These are phyloP conservation scores for Rubia balearica DNA, from an alignment of 305 asterid species.

Conservation along the genomic window DNA sequence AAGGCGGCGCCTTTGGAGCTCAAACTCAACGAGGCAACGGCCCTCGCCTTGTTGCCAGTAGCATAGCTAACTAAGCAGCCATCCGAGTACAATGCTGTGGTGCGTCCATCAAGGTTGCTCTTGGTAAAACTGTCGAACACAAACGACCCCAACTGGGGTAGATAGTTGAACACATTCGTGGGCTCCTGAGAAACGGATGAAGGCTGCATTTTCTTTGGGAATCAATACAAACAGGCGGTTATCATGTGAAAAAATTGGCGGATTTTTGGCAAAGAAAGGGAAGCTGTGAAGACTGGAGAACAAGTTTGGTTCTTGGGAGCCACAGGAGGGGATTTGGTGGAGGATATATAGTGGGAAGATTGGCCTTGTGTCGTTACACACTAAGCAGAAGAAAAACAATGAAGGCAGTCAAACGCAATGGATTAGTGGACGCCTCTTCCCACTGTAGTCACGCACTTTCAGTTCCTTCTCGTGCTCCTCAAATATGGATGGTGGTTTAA, in stretches of 20 bases:
- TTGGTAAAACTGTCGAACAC: constrained; percentile 35
- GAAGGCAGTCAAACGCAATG: not conserved
- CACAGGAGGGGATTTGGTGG: constrained; percentile 47
- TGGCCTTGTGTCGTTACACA: not conserved
- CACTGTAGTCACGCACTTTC: not conserved
- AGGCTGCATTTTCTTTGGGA: constrained; percentile 45
- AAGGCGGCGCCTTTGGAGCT: constrained; percentile 50
- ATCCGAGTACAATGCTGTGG: constrained; percentile 43
- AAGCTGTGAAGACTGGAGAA: constrained; percentile 1
- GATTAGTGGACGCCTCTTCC: constrained; percentile 1
- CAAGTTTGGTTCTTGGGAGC: constrained; percentile 18
- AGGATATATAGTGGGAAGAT: constrained; percentile 11
- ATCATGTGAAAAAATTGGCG: constrained; percentile 8
- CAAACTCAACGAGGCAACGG: constrained; percentile 54
- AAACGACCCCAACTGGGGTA: constrained; percentile 47
- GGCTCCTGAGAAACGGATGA: constrained; percentile 69
- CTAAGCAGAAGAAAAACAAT: constrained; percentile 2
- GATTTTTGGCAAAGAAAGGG: not conserved
- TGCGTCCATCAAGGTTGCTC: constrained; percentile 17
- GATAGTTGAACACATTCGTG: constrained; percentile 35
- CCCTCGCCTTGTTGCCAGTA: constrained; percentile 36
- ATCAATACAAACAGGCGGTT: constrained; percentile 16
- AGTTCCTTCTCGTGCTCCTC: not conserved
- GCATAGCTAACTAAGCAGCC: constrained; percentile 14
- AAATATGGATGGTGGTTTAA: not conserved